Evolutionary conservation across 768 basidiomycete species (phyloP), one percentile per base, ranked within the genome.

Genomic region (Holtermannia corniformis): DNA sequence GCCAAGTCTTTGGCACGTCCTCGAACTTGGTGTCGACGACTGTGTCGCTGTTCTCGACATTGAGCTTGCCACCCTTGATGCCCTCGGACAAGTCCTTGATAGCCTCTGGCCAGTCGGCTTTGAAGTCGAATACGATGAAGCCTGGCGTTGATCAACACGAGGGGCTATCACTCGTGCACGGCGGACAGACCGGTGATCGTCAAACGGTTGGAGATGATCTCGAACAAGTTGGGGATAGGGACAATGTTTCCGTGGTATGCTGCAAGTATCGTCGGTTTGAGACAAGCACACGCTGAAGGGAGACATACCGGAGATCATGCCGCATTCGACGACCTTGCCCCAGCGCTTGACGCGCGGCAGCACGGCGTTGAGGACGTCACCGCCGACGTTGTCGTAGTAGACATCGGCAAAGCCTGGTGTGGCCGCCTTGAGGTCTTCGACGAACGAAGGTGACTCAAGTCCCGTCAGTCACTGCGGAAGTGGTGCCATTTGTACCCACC

Each of bases 351-450:
- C 51, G 13, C 54, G 37, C 19, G 51, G 27, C 44, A 66, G 41
- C 44, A 57, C 59, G 26, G 16, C 14, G 46, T 63, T 50, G 12
- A 63, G 49, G 16, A 61, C 52, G 41, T 56, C 50, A 13, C 64
- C 64, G 14, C 64, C 64, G 44, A 65, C 62, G 46, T 61, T 62
- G 44, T 63, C 65, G 47, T 56, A 66, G 57, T 55, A 61, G 28
- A 57, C 37, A 23, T 61, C 59, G 32, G 50, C 49, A 24, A 44
- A 53, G 25, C 54, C 61, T n/a, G 59, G 56, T 7, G 56, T 41
- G 12, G 54, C 52, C 7, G 47, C 41, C 13, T 24, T 32, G 23
- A 67, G 61, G 45, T 63, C 60, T 16, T 61, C 43, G 14, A 44
- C 28, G 49, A 58, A 63, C 4, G 55, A 27, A 2, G 56, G 12